Evolutionary conservation across 2,329 filamentous ascomycete genomes (phyloP).

Genomic region (Exophiala sp.): DNA sequence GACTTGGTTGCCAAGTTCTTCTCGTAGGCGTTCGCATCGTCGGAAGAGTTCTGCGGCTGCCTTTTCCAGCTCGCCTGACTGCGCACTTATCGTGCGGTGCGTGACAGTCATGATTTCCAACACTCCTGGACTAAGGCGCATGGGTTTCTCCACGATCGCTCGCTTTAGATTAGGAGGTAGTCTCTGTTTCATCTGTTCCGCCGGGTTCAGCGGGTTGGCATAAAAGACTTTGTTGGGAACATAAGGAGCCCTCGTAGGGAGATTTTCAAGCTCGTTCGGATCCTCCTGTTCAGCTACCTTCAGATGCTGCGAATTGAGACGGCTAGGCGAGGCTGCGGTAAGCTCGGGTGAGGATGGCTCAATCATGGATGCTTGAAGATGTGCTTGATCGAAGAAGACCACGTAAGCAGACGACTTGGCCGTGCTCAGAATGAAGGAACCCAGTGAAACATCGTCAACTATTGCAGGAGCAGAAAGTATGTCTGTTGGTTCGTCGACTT

Average conservation of each 20-base stretch:
- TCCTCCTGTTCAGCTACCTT: constrained; percentile 5
- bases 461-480: constrained; percentile 50
- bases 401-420: constrained; percentile 49
- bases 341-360: constrained; percentile 15
- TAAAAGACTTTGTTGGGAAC: constrained; percentile 24
- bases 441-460: constrained; percentile 55
- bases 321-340: constrained; percentile 9
- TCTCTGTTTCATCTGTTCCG: constrained; percentile 25
- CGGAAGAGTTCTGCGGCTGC: constrained; percentile 52
- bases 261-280: constrained; percentile 23
- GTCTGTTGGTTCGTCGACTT: constrained; percentile 31
- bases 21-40: constrained; percentile 47
- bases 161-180: constrained; percentile 42
- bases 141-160: constrained; percentile 42
- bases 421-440: constrained; percentile 55
- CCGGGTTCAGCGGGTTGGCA: constrained; percentile 16
- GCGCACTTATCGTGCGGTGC: constrained; percentile 45
- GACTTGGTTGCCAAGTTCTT: constrained; percentile 48
- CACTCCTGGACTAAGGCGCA: constrained; percentile 47
- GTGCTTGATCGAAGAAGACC: constrained; percentile 50
- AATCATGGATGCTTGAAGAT: constrained; percentile 19
- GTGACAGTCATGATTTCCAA: constrained; percentile 47
- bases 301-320: constrained; percentile 20
- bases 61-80: constrained; percentile 45
- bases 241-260: constrained; percentile 41